Base-by-base conservation (phyloP, 306 rosid genomes). In the Delonix regia region DNA sequence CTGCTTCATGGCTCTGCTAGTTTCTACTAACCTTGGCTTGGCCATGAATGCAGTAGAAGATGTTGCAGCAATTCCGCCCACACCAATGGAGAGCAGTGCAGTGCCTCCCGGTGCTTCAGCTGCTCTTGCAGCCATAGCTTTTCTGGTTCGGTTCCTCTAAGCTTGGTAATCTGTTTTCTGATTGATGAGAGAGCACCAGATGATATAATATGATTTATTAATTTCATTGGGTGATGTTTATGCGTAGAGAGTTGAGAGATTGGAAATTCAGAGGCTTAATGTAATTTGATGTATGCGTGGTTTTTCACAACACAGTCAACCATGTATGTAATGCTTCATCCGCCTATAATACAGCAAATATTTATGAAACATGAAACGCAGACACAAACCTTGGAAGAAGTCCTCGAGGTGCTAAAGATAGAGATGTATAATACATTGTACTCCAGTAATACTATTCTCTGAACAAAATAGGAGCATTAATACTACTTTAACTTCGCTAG, bases 61-160 rank as follows among this genome's bases (percentile, higher is more conserved):
- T 67, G 83, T 75, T 47, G 77, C 89, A 45, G 89, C 84, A n/a
- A 82, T 89, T 83, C 90, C 93, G 27, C 97, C 97, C 3, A 60
- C 94, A 11, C 94, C 88, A n/a, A 87, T 89, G 94, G 88, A 89
- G 75, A 86, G 92, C n/a, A 25, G 49, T 4, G 94, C 76, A 27
- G 74, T 82, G 24, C 63, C 71, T 13, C 24, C 81, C 36, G 52
- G 77, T 78, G 84, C 63, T 44, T 79, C 83, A 27, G 78, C 48
- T 59, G 85, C 85, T 28, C 67, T 87, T 51, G 84, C 81, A 21
- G 86, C 61, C 83, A 48, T 77, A 24, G 84, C 76, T 83, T 77
- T 83, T 53, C 76, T 86, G 73, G 74, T 78, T 59, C 78, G 88
- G 81, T 80, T 87, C 77, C 84, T 82, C 76, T 89, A 69, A 86